These are phyloP conservation scores for Cucurbita maxima DNA, from an alignment of 306 rosid genomes.

Conservation along the genomic window DNA sequence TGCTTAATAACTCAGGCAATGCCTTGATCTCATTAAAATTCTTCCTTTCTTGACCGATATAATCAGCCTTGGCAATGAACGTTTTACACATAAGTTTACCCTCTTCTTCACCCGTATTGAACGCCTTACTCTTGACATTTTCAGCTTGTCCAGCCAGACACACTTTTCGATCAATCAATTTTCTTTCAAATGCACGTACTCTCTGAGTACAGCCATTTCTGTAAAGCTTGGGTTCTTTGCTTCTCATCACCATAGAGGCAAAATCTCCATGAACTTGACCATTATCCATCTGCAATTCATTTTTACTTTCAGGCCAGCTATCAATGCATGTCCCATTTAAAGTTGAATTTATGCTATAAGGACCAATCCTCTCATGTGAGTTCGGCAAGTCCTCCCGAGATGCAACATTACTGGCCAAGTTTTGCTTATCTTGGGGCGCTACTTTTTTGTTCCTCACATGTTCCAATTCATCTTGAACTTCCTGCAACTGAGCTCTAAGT, in stretches of 20 bases:
- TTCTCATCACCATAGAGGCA: constrained; percentile 72
- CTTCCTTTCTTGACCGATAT: constrained; percentile 16
- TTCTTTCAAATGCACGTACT: constrained; percentile 71
- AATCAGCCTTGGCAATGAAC: constrained; percentile 14
- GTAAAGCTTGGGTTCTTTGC: constrained; percentile 60
- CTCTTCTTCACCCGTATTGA: constrained; percentile 26
- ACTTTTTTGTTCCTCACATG: constrained; percentile 24
- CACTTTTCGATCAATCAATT: constrained; percentile 10
- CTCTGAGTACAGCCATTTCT: constrained; percentile 91
- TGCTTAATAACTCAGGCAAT: constrained; percentile 15
- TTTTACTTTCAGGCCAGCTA: constrained; percentile 15
- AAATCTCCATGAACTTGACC: constrained; percentile 40
- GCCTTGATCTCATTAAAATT: constrained; percentile 15
- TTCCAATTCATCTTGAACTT: constrained; percentile 51
- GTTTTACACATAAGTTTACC: constrained; percentile 16
- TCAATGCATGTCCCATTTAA: constrained; percentile 21
- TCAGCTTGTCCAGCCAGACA: constrained; percentile 28
- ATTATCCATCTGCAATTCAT: constrained; percentile 21
- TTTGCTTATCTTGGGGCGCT: constrained; percentile 10
- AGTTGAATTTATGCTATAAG: constrained; percentile 13
- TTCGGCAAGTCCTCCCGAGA: constrained; percentile 20
- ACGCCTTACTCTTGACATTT: constrained; percentile 22
- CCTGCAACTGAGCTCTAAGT: constrained; percentile 63
- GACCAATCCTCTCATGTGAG: constrained; percentile 7
- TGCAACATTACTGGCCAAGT: background rate